These are phyloP conservation scores for Ophiostoma tasmaniense DNA, from an alignment of 2,329 filamentous ascomycete genomes.

Conservation along the genomic window DNA sequence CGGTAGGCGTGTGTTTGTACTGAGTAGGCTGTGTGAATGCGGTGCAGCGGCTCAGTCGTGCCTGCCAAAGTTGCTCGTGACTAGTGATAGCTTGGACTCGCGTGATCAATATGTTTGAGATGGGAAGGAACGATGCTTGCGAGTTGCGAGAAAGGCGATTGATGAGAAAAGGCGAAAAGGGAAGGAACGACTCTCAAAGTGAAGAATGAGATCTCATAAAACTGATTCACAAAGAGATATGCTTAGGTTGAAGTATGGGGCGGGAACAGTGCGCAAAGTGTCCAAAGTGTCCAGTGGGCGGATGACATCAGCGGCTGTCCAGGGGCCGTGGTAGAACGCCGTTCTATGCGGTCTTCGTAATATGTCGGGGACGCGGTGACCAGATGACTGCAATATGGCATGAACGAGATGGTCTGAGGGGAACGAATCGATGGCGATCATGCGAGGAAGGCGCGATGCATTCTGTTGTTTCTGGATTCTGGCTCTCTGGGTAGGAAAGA, in stretches of 20 bases:
- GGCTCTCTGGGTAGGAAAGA: not conserved
- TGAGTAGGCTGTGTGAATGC: no score
- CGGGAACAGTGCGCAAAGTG: not conserved
- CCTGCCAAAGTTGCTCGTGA: not conserved
- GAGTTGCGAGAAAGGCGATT: not conserved
- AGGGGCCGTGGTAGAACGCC: not conserved
- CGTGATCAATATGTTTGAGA: not conserved
- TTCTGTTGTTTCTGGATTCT: not conserved
- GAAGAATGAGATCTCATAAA: not conserved
- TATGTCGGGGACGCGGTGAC: not conserved
- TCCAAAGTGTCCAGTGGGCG: no score
- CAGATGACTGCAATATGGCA: not conserved
- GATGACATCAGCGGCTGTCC: slow-evolving; percentile 4
- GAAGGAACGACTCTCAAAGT: not conserved
- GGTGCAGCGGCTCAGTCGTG: not conserved
- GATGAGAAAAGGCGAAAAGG: not conserved
- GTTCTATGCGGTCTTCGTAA: not conserved
- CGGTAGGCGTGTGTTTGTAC: not conserved
- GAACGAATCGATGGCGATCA: not conserved
- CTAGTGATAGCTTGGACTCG: not conserved
- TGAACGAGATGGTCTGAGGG: not conserved
- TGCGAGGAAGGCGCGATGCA: not conserved
- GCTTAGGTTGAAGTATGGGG: not conserved
- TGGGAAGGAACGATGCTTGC: not conserved
- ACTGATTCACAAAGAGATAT: not conserved